Percentiles rank a stretch among this genome's conserved stretches.
These are phyloP conservation scores for Amyloporia xantha DNA, from an alignment of 768 basidiomycete species.

Conservation along the genomic window DNA sequence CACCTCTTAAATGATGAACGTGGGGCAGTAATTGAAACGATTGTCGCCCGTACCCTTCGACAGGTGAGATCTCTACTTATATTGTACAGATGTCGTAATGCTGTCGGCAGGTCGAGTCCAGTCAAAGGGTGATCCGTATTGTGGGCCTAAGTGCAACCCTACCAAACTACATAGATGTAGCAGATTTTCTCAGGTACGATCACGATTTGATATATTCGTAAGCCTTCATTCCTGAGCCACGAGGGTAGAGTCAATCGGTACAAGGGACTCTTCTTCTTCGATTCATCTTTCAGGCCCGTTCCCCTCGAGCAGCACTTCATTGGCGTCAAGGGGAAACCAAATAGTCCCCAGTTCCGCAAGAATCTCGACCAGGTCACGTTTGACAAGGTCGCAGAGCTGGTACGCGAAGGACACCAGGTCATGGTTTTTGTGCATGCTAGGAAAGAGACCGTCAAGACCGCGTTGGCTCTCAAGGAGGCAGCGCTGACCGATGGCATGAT, in stretches of 20 bases:
- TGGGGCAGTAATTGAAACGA: conserved; percentile 96
- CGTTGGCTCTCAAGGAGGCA: conserved; percentile 71
- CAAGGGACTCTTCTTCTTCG: conserved; percentile 93
- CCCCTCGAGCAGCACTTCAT: conserved; percentile 97
- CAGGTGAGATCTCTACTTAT: conserved; percentile 43
- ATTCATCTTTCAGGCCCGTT: conserved; percentile 93
- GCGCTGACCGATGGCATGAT: conserved; percentile 61
- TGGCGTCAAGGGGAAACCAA: conserved; percentile 84
- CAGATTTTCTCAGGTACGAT: conserved; percentile 81
- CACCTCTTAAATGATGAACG: conserved; percentile 97
- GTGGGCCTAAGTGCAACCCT: conserved; percentile 95
- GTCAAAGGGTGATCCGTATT: conserved; percentile 92
- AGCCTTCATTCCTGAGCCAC: background rate
- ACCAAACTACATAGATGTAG: conserved; percentile 95
- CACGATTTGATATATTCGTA: background rate
- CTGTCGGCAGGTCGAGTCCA: conserved; percentile 76
- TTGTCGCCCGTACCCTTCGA: conserved; percentile 90
- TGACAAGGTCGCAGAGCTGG: conserved; percentile 84
- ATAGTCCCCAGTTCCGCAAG: conserved; percentile 62
- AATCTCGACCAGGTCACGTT: conserved; percentile 87
- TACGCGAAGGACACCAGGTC: conserved; percentile 91
- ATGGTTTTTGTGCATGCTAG: conserved; percentile 99
- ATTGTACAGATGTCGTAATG: background rate
- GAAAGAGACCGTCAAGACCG: conserved; percentile 95
- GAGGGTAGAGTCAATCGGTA: conserved; percentile 71